A percentile compares a stretch with the other conserved stretches of the same genome.
Evolutionary conservation across 441 rosid species (phyloP).

Genomic region (Bruguiera hainesii): DNA sequence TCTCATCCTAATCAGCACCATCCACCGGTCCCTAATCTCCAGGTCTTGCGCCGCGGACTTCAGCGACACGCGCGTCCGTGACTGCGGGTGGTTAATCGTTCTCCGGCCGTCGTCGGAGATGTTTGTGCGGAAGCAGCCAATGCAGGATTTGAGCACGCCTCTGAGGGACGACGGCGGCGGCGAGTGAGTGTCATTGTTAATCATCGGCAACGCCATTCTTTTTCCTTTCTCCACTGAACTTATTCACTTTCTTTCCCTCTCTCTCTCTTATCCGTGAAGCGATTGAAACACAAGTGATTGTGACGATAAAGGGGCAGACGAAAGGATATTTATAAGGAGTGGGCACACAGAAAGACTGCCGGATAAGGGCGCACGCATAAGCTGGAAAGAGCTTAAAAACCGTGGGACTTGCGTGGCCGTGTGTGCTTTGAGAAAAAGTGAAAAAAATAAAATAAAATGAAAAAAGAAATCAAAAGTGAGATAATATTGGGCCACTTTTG

Average conservation of each 20-base stretch:
- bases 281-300: not conserved
- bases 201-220: constrained; percentile 15
- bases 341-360: not conserved
- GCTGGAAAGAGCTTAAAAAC: constrained; percentile 16
- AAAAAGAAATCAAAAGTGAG: too few relatives aligned
- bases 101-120: constrained; percentile 4
- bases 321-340: not conserved
- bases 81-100: constrained; percentile 7
- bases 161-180: constrained; percentile 12
- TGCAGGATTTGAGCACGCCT: constrained; percentile 35
- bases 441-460: too few relatives aligned
- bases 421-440: too few relatives aligned
- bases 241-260: too few relatives aligned
- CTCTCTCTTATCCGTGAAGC: too few relatives aligned
- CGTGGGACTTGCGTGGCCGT: constrained; percentile 30
- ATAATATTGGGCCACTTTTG: too few relatives aligned
- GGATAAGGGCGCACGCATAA: constrained; percentile 18
- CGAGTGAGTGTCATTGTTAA: constrained; percentile 12
- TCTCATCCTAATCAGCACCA: constrained; percentile 32
- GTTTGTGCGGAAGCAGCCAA: constrained; percentile 42
- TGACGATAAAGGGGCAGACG: not conserved
- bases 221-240: not conserved
- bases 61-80: constrained; percentile 37
- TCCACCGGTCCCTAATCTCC: constrained; percentile 42
- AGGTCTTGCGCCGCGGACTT: constrained; percentile 22